phyloP scores from a whole-genome alignment of 805 yeast genomes.

The Ogataea pilisensis region DNA sequence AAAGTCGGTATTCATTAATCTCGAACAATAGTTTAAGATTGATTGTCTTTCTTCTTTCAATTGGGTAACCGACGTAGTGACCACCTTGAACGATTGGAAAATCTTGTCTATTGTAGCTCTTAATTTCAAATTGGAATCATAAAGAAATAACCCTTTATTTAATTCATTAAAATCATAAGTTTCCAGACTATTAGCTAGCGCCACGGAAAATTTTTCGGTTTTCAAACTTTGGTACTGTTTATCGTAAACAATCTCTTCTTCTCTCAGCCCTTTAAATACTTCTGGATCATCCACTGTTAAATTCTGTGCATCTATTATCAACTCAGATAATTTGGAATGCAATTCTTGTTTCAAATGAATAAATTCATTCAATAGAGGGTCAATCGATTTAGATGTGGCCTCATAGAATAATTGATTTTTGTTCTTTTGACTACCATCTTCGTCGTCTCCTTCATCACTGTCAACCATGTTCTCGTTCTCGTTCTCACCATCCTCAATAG shows the following conservation, averaged over 20 bases:
- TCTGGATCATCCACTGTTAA: conserved; percentile 73
- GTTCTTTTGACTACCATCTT: conserved; percentile 15
- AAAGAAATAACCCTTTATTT: conserved; percentile 33
- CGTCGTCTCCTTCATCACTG: conserved; percentile 13
- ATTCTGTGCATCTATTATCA: conserved; percentile 65
- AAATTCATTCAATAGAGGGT: conserved; percentile 62
- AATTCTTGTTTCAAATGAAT: conserved; percentile 68
- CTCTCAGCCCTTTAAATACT: conserved; percentile 59
- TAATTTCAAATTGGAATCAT: conserved; percentile 30
- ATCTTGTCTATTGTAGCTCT: conserved; percentile 36
- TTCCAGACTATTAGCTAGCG: conserved; percentile 43
- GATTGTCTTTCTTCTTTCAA: conserved; percentile 69
- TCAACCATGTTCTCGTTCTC: conserved; percentile 16
- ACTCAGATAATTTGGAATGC: conserved; percentile 54
- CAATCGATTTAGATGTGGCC: conserved; percentile 28
- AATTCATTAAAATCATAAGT: conserved; percentile 28
- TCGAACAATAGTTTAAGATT: conserved; percentile 65
- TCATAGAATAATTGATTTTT: conserved; percentile 29
- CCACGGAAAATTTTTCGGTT: conserved; percentile 46
- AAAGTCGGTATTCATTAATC: conserved; percentile 73
- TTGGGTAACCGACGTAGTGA: conserved; percentile 44
- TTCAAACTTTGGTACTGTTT: conserved; percentile 36
- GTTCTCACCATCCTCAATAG: background rate
- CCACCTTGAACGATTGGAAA: conserved; percentile 31
- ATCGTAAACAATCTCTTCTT: conserved; percentile 45